Base-by-base conservation (phyloP, 2,329 filamentous ascomycete genomes). In the Rhynchosporium agropyri region DNA sequence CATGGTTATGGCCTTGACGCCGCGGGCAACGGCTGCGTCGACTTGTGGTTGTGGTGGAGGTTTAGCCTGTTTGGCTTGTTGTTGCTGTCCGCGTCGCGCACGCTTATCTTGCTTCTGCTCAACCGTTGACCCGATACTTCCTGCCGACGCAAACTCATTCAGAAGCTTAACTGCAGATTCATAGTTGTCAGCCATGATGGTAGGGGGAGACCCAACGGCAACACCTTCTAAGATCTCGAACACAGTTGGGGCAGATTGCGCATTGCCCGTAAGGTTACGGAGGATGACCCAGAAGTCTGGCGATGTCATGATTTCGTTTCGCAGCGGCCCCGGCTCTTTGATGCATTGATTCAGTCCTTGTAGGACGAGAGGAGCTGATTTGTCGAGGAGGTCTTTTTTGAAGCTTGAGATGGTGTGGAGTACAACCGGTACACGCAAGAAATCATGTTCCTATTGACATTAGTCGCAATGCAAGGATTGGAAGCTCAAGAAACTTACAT, bases 271-370 rank as follows among this genome's bases (percentile, higher is more conserved):
- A 20, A 99, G 79, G 38, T 87, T 84, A 65, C 92, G 88, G 58
- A 99, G 80, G 13, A 97, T 90, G 4, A 89, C 89, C 95, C 95
- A 99, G 76, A 99, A 98, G 73, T 99, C 95, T 0, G 95, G 95
- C 20, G 94, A 98, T 13, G 91, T 94, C 77, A 96, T 96, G 69
- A 98, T 90, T 77, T 98, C 94, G 69, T 91, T 97, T 62, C 91
- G 87, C 33, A 99, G 79, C 12, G 90, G 86, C 31, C 88, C 87
- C 0, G 91, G 86, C 64, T 89, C 86, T 58, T 89, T 87, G 68
- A 97, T 90, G 71, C 93, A 97, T 50, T 88, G 81, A 50, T 88
- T 85, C 31, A 99, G 79, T 0, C 94, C 94, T 70, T 90, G 88
- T 20, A 97, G 80, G 0, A 96, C 85, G 4, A 91, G 84, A 38